Evolutionary conservation across 306 rosid genomes (phyloP), one percentile per base, ranked within the genome.

Genomic region (Casuarina equisetifolia): DNA sequence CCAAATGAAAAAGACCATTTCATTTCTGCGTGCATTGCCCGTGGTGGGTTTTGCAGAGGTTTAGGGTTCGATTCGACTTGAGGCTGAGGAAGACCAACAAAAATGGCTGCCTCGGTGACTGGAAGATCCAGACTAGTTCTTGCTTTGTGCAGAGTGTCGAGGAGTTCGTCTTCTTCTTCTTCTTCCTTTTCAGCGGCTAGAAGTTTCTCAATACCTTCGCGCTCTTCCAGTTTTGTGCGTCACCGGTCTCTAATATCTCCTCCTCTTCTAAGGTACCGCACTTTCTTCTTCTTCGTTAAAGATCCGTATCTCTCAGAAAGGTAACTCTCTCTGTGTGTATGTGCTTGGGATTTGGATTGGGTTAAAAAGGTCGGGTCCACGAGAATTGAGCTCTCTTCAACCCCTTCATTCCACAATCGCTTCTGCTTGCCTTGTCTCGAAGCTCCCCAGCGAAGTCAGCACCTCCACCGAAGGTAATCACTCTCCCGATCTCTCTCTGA

Each of bases 391-490:
- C 86, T 83, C 85, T 59, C 82, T 84, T 69, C 78, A 76, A 59
- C 93, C 89, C 40, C 55, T 82, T 53, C 86, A 82, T 72, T 69
- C 70, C 42, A 84, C 82, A 45, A 79, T 85, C 74, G 93, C 91
- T 15, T 87, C 91, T 4, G 84, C 93, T 78, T 85, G 85, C 85
- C 89, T 89, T 13, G 89, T 89, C 70, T 89, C 93, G 74, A 87
- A 85, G 85, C 91, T 87, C 52, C 88, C 88, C 77, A 69, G 70
- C 51, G 78, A 85, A 35, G 79, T 87, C 78, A 76, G 72, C 80
- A 25, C 76, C 75, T 82, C 85, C 54, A 57, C 73, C 40, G 83
- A 83, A 85, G 91, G 91, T 87, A 45, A 8, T 68, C 75, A 35
- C 66, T 36, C n/a, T 73, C 50, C 16, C 52, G 32, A 25, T 58